A percentile compares a stretch with the other conserved stretches of the same genome.
These are phyloP conservation scores for Saccharomycopsis schoenii DNA, from an alignment of 805 yeast species.

Conservation along the genomic window DNA sequence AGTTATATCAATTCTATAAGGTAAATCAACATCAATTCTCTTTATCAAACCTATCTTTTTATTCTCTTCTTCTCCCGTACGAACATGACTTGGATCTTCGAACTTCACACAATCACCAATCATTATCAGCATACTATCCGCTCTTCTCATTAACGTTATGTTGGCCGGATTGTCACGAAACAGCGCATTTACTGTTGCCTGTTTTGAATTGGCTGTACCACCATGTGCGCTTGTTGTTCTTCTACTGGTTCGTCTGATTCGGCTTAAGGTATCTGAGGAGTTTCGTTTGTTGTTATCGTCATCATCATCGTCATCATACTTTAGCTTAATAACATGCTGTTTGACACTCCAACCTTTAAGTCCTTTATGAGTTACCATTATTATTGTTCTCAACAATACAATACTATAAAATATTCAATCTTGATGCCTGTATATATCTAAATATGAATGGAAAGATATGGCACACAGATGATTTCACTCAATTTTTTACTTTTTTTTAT, in stretches of 20 bases:
- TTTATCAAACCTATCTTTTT: slow-evolving; percentile 6
- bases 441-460: no score
- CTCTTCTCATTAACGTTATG: slow-evolving; percentile 2
- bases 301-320: not conserved
- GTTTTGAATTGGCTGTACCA: not conserved
- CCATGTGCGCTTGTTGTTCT: not conserved
- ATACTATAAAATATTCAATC: not conserved
- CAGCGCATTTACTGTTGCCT: not conserved
- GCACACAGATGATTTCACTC: no score
- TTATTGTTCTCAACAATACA: not conserved
- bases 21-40: slow-evolving; percentile 4
- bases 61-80: not conserved
- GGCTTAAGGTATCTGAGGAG: not conserved
- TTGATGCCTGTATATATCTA: not conserved
- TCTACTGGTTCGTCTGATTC: not conserved
- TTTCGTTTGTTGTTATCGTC: not conserved
- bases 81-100: not conserved
- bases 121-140: slow-evolving; percentile 4
- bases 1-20: slow-evolving; percentile 9
- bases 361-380: not conserved
- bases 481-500: no score
- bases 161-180: slow-evolving; percentile 11
- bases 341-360: not conserved
- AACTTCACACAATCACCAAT: slow-evolving; percentile 11
- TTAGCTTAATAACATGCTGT: not conserved